Base-by-base conservation (phyloP, 108 stramenopile species). In the Hondaea fermentalgiana region DNA sequence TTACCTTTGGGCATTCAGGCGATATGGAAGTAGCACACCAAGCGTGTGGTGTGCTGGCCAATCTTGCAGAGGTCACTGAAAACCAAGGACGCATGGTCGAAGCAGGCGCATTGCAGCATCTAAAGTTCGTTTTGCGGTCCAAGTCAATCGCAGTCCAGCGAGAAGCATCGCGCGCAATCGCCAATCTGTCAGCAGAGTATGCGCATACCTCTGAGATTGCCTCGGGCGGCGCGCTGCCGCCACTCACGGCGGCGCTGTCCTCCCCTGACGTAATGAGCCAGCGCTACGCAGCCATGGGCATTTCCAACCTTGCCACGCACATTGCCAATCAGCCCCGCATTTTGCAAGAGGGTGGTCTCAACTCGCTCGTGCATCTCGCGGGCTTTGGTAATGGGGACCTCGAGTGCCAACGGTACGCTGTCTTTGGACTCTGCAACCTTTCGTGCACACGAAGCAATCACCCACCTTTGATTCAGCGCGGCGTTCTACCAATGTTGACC, bases 241-340 rank as follows among this genome's bases (percentile, higher is more conserved):
- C 93, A 64, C 72, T 97, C 19, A 92, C 95, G 14, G 72, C 94
- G 23, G 91, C 95, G 72, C 92, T 97, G 21, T 87, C 91, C 49
- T 94, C 94, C 44, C 90, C 93, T 16, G 95, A 96, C 76, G 92
- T 91, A 49, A 87, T 96, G 44, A 94, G 94, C 90, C 95, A 94
- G 83, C 93, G 96, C 60, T 97, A 95, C 94, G 93, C 95, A 55
- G 93, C 94, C 25, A 96, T 97, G 96, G 95, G 95, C 43, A 87
- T 95, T 42, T 95, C 94, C 1, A 97, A 97, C 88, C 91, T 97
- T 51, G 93, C 95, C 4, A 90, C 92, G 5, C 93, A 93, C 87
- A 72, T 89, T 58, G 88, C 88, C 87, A 94, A 93, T 88, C 93
- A 94, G 60, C 88, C 87, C 83, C 93, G 94, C 72, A 93, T 97